These are phyloP conservation scores for Kappamyces sp. DNA, from an alignment of 192 early-diverging fungal genomes.

Conservation along the genomic window DNA sequence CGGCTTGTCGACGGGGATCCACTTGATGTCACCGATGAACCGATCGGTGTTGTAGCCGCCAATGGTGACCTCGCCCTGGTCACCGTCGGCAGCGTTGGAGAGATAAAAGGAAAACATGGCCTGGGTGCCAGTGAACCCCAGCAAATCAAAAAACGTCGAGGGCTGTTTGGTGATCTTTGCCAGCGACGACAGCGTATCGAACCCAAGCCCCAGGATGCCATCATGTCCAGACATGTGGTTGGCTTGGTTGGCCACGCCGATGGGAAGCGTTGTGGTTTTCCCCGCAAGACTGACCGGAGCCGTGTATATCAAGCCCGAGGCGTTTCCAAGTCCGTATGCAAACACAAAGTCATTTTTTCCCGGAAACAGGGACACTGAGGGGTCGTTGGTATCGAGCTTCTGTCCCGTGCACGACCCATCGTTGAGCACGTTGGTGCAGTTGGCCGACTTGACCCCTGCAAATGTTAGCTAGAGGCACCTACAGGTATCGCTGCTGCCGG, in stretches of 20 bases:
- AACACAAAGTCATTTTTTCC: too few relatives aligned
- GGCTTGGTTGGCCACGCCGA: slow-evolving; percentile 2
- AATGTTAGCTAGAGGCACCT: too few relatives aligned
- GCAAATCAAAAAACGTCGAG: slow-evolving; percentile 26
- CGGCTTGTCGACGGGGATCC: not conserved
- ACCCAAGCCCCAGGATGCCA: slow-evolving; percentile 36
- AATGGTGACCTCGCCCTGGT: slow-evolving; percentile 16
- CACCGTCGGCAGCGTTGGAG: slow-evolving; percentile 27
- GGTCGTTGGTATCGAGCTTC: too few relatives aligned
- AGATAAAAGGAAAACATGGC: slow-evolving; percentile 46
- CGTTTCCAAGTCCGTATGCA: not conserved
- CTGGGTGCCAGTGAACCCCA: slow-evolving; percentile 10
- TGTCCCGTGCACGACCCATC: too few relatives aligned
- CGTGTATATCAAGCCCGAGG: not conserved
- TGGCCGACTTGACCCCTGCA: too few relatives aligned
- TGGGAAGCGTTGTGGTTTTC: too few relatives aligned
- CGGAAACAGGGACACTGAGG: too few relatives aligned
- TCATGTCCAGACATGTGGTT: slow-evolving; percentile 20
- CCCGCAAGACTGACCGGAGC: too few relatives aligned
- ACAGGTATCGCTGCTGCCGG: too few relatives aligned
- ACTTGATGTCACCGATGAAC: slow-evolving; percentile 3
- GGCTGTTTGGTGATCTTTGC: slow-evolving; percentile 9
- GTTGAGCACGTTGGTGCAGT: too few relatives aligned
- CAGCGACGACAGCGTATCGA: slow-evolving; percentile 25
- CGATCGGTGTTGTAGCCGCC: slow-evolving; percentile 4